Evolutionary conservation across 345 rosid genomes (phyloP).

Genomic region (Excoecaria cochinchinensis): DNA sequence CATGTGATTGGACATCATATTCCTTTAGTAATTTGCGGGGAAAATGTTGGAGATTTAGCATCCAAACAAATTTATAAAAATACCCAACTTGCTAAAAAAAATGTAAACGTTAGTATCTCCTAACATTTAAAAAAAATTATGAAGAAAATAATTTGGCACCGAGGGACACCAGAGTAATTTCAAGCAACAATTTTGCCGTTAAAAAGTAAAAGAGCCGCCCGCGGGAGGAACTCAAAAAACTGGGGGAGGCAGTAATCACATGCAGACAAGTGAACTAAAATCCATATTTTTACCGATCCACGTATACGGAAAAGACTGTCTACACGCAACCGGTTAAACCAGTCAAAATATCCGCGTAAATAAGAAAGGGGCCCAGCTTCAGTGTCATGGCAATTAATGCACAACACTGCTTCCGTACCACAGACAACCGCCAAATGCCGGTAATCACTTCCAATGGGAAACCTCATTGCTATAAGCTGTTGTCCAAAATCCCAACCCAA

Average conservation of each 20-base stretch:
- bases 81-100: neutral
- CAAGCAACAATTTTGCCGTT: neutral
- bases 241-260: conserved; percentile 20
- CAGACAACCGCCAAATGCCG: conserved; percentile 58
- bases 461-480: conserved; percentile 61
- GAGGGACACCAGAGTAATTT: neutral
- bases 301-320: conserved; percentile 21
- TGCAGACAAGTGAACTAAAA: conserved; percentile 20
- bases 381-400: conserved; percentile 51
- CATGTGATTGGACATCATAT: neutral
- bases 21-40: neutral
- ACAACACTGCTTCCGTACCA: conserved; percentile 33
- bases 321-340: conserved; percentile 26
- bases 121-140: too few relatives aligned
- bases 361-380: conserved; percentile 10
- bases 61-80: neutral
- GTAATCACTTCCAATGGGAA: conserved; percentile 51
- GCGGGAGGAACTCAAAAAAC: conserved; percentile 26
- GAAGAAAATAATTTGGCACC: neutral
- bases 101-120: too few relatives aligned
- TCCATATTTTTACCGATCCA: conserved; percentile 10
- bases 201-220: conserved; percentile 21
- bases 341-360: conserved; percentile 32
- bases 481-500: conserved; percentile 47
- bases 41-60: neutral